Evolutionary conservation across 371 early-diverging fungal genomes (phyloP).

Genomic region (Coemansia sp.): DNA sequence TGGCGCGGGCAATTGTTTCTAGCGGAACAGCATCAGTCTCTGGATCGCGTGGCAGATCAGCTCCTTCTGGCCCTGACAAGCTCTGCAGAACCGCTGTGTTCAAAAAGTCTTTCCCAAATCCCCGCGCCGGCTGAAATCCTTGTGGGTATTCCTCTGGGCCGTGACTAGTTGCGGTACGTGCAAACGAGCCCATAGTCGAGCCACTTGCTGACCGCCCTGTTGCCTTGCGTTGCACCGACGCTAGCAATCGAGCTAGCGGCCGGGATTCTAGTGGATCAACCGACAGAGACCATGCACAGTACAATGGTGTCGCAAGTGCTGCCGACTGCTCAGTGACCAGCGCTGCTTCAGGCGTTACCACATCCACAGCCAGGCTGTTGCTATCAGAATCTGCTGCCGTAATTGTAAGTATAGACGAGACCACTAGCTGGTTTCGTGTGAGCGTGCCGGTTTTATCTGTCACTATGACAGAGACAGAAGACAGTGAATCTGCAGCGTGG

Average conservation of each 20-base stretch:
- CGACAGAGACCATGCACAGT: constrained; percentile 38
- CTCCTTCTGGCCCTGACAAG: constrained; percentile 11
- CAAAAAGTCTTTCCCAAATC: constrained; percentile 47
- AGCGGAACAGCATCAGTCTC: constrained; percentile 18
- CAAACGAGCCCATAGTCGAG: not conserved
- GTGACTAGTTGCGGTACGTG: not conserved
- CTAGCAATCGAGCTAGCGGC: constrained; percentile 22
- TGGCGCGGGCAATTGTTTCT: constrained; percentile 10
- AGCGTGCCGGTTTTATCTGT: constrained; percentile 56
- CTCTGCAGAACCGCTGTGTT: constrained; percentile 42
- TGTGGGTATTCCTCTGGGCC: not conserved
- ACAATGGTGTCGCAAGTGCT: constrained; percentile 31
- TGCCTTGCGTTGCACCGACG: constrained; percentile 1
- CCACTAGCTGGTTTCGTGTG: constrained; percentile 35
- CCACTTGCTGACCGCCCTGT: no score
- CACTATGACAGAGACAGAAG: constrained; percentile 44
- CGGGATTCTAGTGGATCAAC: constrained; percentile 42
- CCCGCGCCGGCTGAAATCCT: constrained; percentile 20
- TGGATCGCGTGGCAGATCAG: constrained; percentile 14
- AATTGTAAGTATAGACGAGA: constrained; percentile 33
- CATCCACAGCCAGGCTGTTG: constrained; percentile 22
- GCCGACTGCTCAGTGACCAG: constrained; percentile 18
- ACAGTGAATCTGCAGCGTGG: constrained; percentile 37
- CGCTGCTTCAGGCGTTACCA: constrained; percentile 38
- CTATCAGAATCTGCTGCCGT: constrained; percentile 4